Percentiles rank a stretch among this genome's conserved stretches.
phyloP scores from a whole-genome alignment of 2,329 filamentous ascomycete genomes.

The Tolypocladium inflatum region DNA sequence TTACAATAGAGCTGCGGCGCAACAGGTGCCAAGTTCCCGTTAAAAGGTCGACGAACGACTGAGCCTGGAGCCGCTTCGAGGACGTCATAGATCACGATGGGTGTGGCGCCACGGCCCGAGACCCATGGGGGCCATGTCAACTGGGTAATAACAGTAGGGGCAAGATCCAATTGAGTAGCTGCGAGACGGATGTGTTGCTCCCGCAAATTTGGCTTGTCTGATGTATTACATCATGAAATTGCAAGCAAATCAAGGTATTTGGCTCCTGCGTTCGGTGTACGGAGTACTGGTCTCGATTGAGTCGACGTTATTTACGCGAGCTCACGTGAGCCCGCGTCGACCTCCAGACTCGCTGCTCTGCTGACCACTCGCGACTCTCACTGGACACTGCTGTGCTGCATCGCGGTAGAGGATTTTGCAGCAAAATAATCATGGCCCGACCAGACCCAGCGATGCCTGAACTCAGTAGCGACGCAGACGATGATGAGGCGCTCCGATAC shows the following conservation, averaged over 20 bases:
- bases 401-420: background rate
- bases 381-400: background rate
- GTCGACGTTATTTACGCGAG: slow-evolving; percentile 4
- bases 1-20: background rate
- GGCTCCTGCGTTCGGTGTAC: background rate
- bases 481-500: slow-evolving; percentile 49
- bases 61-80: background rate
- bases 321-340: slow-evolving; percentile 17
- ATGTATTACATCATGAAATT: background rate
- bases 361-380: background rate
- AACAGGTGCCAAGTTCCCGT: background rate
- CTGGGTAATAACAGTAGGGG: background rate
- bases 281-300: background rate
- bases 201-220: background rate
- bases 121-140: background rate
- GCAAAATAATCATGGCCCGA: background rate
- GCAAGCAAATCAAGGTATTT: background rate
- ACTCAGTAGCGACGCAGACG: slow-evolving; percentile 28
- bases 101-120: background rate
- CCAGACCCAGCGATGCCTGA: slow-evolving; percentile 7
- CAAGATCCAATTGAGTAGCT: background rate
- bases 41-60: background rate
- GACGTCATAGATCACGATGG: slow-evolving; percentile 10
- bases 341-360: background rate
- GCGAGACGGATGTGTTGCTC: background rate